phyloP scores from a whole-genome alignment of 805 yeast genomes.

The Myxozyma sirexii region DNA sequence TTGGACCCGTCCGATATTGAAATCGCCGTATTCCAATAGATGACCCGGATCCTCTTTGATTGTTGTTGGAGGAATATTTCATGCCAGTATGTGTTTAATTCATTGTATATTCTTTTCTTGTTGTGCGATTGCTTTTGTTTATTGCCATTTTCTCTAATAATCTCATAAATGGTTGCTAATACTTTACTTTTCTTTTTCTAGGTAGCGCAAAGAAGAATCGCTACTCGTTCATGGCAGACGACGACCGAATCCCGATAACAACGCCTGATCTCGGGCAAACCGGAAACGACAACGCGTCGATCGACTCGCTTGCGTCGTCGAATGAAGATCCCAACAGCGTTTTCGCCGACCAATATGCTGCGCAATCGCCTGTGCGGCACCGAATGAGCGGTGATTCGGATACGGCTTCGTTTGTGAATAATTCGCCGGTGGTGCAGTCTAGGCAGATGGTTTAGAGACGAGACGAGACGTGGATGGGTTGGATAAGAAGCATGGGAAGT shows the following conservation, averaged over 20 bases:
- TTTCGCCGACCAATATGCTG: constrained; percentile 2
- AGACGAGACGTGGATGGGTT: neutral
- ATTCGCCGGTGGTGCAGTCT: constrained; percentile 15
- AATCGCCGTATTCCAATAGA: neutral
- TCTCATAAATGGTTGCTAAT: neutral
- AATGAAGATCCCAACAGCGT: neutral
- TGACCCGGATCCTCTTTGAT: neutral
- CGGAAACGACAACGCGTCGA: constrained; percentile 9
- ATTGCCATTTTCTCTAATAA: neutral
- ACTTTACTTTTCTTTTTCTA: neutral
- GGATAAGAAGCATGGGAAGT: no score
- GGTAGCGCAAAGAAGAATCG: neutral
- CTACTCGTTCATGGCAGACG: constrained; percentile 2
- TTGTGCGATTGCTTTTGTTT: neutral
- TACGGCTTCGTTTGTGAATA: constrained; percentile 8
- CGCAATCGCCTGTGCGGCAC: neutral
- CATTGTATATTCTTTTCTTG: neutral
- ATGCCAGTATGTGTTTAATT: no score
- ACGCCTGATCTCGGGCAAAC: constrained; percentile 5
- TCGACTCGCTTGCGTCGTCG: constrained; percentile 15
- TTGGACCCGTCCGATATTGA: neutral
- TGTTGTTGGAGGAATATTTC: neutral
- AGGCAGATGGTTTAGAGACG: constrained; percentile 13
- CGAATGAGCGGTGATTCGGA: neutral
- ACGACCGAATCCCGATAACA: constrained; percentile 25